A percentile compares a stretch with the other conserved stretches of the same genome.
phyloP scores from a whole-genome alignment of 2,329 filamentous ascomycete species.

The Hansfordia pulvinata region DNA sequence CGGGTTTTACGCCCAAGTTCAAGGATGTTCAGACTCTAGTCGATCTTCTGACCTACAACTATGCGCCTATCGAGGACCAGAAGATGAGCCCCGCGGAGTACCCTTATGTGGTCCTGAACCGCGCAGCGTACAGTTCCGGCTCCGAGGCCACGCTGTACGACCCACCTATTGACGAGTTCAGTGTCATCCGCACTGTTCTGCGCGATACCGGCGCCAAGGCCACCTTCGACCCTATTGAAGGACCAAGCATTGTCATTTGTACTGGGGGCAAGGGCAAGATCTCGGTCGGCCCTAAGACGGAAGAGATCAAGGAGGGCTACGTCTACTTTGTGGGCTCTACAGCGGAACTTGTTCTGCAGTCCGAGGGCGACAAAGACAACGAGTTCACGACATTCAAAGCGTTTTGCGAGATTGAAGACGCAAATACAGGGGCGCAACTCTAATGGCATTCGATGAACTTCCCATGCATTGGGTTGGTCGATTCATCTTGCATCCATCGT shows the following conservation, averaged over 20 bases:
- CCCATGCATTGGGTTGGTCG: no score
- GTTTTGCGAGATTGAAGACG: constrained; percentile 68
- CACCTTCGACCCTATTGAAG: constrained; percentile 75
- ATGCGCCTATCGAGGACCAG: constrained; percentile 86
- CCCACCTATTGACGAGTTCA: constrained; percentile 93
- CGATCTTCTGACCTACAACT: constrained; percentile 86
- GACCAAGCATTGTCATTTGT: constrained; percentile 87
- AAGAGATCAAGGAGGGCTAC: constrained; percentile 60
- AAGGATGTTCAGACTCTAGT: constrained; percentile 88
- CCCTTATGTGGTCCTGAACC: constrained; percentile 72
- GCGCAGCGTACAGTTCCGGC: constrained; percentile 64
- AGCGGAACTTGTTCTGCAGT: constrained; percentile 71
- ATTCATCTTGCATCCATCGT: no score
- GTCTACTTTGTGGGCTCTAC: constrained; percentile 82
- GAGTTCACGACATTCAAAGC: constrained; percentile 84
- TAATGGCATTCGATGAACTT: neutral
- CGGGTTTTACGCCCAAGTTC: constrained; percentile 96
- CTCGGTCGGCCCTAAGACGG: constrained; percentile 67
- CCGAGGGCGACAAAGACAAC: constrained; percentile 42
- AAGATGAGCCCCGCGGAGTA: constrained; percentile 84
- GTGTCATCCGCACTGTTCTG: constrained; percentile 69
- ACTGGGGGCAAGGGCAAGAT: constrained; percentile 75
- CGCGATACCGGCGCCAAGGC: constrained; percentile 62
- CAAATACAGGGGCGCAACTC: constrained; percentile 13
- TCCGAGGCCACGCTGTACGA: constrained; percentile 72